A percentile compares a stretch with the other conserved stretches of the same genome.
phyloP scores from a whole-genome alignment of 2,329 filamentous ascomycete species.

The Mycosphaerella sp. region DNA sequence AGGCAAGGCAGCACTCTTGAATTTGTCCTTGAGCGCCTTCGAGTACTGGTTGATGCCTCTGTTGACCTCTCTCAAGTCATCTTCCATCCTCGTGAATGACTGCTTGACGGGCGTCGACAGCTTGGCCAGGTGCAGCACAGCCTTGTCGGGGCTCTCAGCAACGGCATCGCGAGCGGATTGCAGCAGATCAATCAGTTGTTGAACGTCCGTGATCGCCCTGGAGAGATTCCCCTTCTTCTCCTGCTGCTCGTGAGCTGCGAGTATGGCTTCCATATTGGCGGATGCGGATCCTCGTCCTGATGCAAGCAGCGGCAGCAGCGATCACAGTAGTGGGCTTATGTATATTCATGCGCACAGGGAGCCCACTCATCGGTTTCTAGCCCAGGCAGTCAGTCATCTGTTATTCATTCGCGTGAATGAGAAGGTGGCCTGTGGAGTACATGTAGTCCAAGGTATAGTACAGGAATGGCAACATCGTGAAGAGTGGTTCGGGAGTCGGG shows the following conservation, averaged over 20 bases:
- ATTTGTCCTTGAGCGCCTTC: constrained; percentile 75
- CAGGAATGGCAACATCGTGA: too few relatives aligned
- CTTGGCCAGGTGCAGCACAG: constrained; percentile 69
- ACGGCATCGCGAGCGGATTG: constrained; percentile 67
- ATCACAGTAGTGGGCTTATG: background rate
- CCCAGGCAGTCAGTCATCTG: background rate
- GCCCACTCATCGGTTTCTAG: background rate
- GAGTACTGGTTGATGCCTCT: constrained; percentile 75
- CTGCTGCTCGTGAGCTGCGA: constrained; percentile 68
- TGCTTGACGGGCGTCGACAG: constrained; percentile 80
- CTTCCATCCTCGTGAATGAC: constrained; percentile 71
- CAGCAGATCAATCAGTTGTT: constrained; percentile 73
- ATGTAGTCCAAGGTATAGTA: too few relatives aligned
- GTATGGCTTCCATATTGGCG: constrained; percentile 54
- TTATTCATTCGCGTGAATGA: background rate
- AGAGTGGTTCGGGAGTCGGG: too few relatives aligned
- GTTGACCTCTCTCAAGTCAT: constrained; percentile 75
- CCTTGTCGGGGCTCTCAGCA: constrained; percentile 61
- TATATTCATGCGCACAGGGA: background rate
- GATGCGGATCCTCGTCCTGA: too few relatives aligned
- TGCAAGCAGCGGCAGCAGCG: background rate
- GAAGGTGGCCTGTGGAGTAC: background rate
- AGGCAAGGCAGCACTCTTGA: constrained; percentile 61
- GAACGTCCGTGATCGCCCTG: constrained; percentile 69
- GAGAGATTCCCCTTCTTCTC: constrained; percentile 62